These are phyloP conservation scores for Lophiotrema nucula DNA, from an alignment of 495 filamentous ascomycete species.

Conservation along the genomic window DNA sequence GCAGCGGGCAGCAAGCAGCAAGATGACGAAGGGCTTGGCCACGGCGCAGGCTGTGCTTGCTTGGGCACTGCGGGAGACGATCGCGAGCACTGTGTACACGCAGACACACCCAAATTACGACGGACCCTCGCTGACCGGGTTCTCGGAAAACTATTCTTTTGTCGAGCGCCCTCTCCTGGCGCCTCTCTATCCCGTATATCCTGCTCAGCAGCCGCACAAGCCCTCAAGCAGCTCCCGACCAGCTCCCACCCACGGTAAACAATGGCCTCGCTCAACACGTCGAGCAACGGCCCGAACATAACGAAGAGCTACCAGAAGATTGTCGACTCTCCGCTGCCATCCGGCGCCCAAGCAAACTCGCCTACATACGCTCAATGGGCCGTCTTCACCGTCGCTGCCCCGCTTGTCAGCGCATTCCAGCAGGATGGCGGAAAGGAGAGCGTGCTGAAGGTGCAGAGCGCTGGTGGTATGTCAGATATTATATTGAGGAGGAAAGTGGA, in stretches of 20 bases:
- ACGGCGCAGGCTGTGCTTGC: slow-evolving; percentile 15
- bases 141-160: neutral
- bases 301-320: slow-evolving; percentile 88
- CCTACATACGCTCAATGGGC: slow-evolving; percentile 84
- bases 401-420: slow-evolving; percentile 88
- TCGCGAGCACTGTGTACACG: neutral
- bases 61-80: neutral
- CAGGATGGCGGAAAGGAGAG: slow-evolving; percentile 84
- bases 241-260: slow-evolving; percentile 1
- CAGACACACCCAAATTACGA: neutral
- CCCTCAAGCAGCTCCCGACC: neutral
- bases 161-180: neutral
- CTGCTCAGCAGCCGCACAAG: neutral
- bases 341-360: slow-evolving; percentile 63
- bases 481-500: too few species aligned
- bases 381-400: slow-evolving; percentile 85
- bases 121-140: neutral
- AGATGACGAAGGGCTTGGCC: slow-evolving; percentile 9
- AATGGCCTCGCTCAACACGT: slow-evolving; percentile 93
- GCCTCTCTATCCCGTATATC: neutral
- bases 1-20: neutral
- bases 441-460: slow-evolving; percentile 86
- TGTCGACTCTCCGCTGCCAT: slow-evolving; percentile 66
- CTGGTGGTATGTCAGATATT: slow-evolving; percentile 66
- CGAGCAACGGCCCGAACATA: slow-evolving; percentile 86